phyloP scores from a whole-genome alignment of 1,284 basidiomycete species.

The Cutaneotrichosporon arboriforme region DNA sequence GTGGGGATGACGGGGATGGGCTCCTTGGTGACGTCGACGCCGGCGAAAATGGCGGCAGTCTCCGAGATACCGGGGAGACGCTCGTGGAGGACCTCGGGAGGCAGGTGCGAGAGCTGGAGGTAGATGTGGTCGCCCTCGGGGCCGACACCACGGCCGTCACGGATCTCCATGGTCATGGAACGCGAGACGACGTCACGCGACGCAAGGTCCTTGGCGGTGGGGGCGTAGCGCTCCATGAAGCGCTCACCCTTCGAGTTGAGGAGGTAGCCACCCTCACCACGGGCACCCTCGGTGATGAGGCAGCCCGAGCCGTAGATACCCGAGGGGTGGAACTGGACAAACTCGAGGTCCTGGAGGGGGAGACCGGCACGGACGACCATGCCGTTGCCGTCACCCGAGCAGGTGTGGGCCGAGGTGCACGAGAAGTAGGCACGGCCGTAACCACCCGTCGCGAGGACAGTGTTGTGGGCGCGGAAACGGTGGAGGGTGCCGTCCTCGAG shows the following conservation, averaged over 20 bases:
- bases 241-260: constrained; percentile 98
- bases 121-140: constrained; percentile 98
- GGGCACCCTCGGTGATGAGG: constrained; percentile 95
- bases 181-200: constrained; percentile 99
- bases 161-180: constrained; percentile 98
- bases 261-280: constrained; percentile 98
- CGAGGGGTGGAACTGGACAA: constrained; percentile 99
- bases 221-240: constrained; percentile 99
- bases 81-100: constrained; percentile 92
- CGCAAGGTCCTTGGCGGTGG: constrained; percentile 98
- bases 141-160: constrained; percentile 97
- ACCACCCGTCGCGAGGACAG: constrained; percentile 95
- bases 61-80: constrained; percentile 99
- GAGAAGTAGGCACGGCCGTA: constrained; percentile 99
- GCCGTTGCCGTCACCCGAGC: constrained; percentile 97
- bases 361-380: constrained; percentile 97
- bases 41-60: constrained; percentile 97
- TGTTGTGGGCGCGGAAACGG: constrained; percentile 97
- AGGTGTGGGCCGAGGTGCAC: constrained; percentile 98
- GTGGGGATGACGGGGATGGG: constrained; percentile 96
- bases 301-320: constrained; percentile 99
- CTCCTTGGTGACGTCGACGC: constrained; percentile 99
- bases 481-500: constrained; percentile 99
- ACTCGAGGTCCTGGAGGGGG: constrained; percentile 95
- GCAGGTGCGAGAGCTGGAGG: constrained; percentile 95